phyloP scores from a whole-genome alignment of 306 rosid genomes.

The Lathyrus aphaca region DNA sequence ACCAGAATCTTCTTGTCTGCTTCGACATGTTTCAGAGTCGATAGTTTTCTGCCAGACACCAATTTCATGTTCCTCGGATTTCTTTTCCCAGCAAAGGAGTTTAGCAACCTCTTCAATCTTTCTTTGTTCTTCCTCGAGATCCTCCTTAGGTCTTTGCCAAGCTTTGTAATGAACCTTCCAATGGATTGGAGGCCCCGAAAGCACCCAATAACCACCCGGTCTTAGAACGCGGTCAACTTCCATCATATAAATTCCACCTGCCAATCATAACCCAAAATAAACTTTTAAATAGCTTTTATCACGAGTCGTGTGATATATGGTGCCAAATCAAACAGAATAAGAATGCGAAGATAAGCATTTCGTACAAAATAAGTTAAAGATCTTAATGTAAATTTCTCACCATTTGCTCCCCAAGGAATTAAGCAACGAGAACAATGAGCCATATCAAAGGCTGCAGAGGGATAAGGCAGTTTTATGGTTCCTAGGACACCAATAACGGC shows the following conservation, averaged over 20 bases:
- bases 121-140: constrained; percentile 80
- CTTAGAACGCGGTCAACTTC: constrained; percentile 97
- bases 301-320: constrained; percentile 16
- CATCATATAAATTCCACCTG: constrained; percentile 86
- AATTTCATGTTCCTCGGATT: constrained; percentile 76
- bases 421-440: constrained; percentile 99
- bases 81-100: constrained; percentile 98
- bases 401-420: constrained; percentile 92
- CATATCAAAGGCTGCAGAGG: constrained; percentile 95
- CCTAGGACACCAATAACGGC: constrained; percentile 94
- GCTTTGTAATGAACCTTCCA: constrained; percentile 78
- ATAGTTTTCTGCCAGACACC: constrained; percentile 88
- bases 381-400: constrained; percentile 50
- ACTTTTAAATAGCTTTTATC: constrained; percentile 26
- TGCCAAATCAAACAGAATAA: constrained; percentile 36
- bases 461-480: constrained; percentile 85
- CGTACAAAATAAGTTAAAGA: background rate
- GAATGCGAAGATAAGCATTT: constrained; percentile 8
- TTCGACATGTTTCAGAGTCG: constrained; percentile 67
- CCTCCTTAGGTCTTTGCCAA: constrained; percentile 92
- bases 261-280: constrained; percentile 37
- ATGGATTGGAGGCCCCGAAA: constrained; percentile 95
- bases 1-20: constrained; percentile 63
- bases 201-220: constrained; percentile 99
- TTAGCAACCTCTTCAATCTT: constrained; percentile 81